Evolutionary conservation across 2,329 filamentous ascomycete species (phyloP).

Genomic region (Alternaria sp.): DNA sequence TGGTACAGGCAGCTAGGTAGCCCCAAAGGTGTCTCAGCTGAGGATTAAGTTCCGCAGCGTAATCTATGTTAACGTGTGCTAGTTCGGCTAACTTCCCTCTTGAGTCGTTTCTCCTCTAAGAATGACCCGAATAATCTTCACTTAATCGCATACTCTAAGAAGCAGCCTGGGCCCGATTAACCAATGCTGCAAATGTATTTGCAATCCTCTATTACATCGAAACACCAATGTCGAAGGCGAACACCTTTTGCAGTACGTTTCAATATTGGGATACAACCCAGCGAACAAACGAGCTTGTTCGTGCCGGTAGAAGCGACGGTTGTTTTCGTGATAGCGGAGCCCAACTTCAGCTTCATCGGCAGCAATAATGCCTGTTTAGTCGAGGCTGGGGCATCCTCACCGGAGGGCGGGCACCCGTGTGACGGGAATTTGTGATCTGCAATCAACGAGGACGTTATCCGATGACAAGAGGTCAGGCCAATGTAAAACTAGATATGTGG

Average conservation of each 20-base stretch:
- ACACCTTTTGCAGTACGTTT: background rate
- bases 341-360: background rate
- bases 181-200: background rate
- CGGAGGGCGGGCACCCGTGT: background rate
- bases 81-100: background rate
- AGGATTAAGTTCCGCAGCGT: background rate
- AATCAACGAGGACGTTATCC: background rate
- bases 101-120: background rate
- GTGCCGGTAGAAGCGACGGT: background rate
- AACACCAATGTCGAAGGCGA: background rate
- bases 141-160: background rate
- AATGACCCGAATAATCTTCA: background rate
- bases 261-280: background rate
- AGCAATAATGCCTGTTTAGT: background rate
- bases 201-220: background rate
- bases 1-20: background rate
- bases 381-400: background rate
- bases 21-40: background rate
- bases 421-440: background rate
- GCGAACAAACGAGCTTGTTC: background rate
- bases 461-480: background rate
- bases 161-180: background rate
- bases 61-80: background rate
- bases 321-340: background rate
- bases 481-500: slow-evolving; percentile 29